Evolutionary conservation across 2,329 filamentous ascomycete species (phyloP).

Genomic region (Acarospora socialis): DNA sequence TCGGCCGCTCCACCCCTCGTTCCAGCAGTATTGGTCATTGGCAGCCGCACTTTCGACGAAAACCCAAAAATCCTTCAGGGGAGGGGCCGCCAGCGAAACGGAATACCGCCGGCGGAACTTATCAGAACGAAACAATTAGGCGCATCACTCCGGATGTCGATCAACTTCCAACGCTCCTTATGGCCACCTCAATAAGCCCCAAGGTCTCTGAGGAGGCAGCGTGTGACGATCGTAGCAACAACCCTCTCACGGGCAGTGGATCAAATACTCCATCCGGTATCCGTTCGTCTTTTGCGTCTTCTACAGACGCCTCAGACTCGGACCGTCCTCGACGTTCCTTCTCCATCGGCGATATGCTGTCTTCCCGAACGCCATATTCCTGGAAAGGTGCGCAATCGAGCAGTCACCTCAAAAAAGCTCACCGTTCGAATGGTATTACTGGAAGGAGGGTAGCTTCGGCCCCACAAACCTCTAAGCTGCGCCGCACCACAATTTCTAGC

Average conservation of each 20-base stretch:
- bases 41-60: constrained; percentile 11
- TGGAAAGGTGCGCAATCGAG: constrained; percentile 25
- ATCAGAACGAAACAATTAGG: constrained; percentile 22
- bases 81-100: constrained; percentile 9
- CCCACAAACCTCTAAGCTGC: constrained; percentile 8
- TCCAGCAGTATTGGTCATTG: constrained; percentile 10
- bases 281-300: no score
- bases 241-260: no score
- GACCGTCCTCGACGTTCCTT: constrained; percentile 31
- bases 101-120: constrained; percentile 5
- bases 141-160: constrained; percentile 31
- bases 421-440: constrained; percentile 5
- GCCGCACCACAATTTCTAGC: no score
- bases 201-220: constrained; percentile 16
- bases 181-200: constrained; percentile 26
- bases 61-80: constrained; percentile 2
- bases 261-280: no score
- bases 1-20: constrained; percentile 7
- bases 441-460: constrained; percentile 12
- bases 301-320: no score
- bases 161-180: constrained; percentile 34
- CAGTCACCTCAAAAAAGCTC: constrained; percentile 19
- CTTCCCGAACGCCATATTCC: constrained; percentile 24
- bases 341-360: constrained; percentile 32
- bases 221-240: no score